phyloP scores from a whole-genome alignment of 441 rosid species.

The Arabidopsis hybrid region DNA sequence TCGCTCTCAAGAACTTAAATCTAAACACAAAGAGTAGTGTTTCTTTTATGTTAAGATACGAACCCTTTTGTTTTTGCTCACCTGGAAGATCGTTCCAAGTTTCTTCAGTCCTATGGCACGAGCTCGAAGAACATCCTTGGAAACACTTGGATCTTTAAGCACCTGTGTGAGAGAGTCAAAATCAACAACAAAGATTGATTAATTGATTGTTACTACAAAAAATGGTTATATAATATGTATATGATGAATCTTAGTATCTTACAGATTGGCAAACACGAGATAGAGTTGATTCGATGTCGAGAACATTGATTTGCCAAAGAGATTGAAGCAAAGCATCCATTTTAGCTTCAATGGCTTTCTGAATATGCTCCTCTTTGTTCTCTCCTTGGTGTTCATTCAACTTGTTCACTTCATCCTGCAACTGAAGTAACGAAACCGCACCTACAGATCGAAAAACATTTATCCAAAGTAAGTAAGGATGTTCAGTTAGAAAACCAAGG shows the following conservation, averaged over 20 bases:
- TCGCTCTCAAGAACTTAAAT: not conserved
- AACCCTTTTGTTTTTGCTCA: slow-evolving; percentile 38
- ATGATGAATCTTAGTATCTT: slow-evolving; percentile 13
- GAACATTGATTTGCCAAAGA: slow-evolving; percentile 92
- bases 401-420: slow-evolving; percentile 84
- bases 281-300: slow-evolving; percentile 84
- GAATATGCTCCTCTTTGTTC: slow-evolving; percentile 43
- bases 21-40: slow-evolving; percentile 9
- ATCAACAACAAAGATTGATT: not conserved
- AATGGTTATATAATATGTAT: not conserved
- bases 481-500: not conserved
- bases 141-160: slow-evolving; percentile 45
- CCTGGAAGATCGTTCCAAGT: slow-evolving; percentile 88
- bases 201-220: not conserved
- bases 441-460: slow-evolving; percentile 47
- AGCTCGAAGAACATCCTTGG: slow-evolving; percentile 61
- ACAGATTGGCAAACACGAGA: slow-evolving; percentile 74
- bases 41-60: not conserved
- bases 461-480: slow-evolving; percentile 1
- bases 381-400: slow-evolving; percentile 78
- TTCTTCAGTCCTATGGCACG: slow-evolving; percentile 75
- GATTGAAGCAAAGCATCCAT: slow-evolving; percentile 87
- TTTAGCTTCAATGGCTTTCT: slow-evolving; percentile 77
- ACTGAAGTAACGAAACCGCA: slow-evolving; percentile 81
- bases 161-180: slow-evolving; percentile 27